Base-by-base conservation (phyloP, 495 filamentous ascomycete species). In the Aspergillus sclerotiicarbonarius region DNA sequence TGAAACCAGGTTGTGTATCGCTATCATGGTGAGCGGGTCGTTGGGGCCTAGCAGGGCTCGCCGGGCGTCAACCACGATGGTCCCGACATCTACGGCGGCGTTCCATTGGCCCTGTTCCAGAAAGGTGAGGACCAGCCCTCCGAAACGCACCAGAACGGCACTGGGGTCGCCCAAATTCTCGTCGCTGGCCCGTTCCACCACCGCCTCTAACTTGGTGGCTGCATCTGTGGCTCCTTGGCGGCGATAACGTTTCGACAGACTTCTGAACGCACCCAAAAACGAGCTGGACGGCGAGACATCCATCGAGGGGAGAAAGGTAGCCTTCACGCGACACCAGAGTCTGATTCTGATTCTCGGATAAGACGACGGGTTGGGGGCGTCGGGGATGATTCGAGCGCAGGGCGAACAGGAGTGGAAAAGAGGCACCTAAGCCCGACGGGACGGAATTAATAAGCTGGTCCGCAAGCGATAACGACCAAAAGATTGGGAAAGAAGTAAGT, bases 1-100 rank as follows among this genome's bases (percentile, higher is more conserved):
- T 8, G 33, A 56, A 5, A 64, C 63, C 41, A 66, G 56, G 16
- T 61, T 52, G 20, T 51, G 45, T 57, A 63, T 58, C 8, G 43
- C 43, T 18, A 59, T 51, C 31, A 68, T 39, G 0, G 65, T 68
- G 15, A 37, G 29, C 20, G 54, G 52, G 50, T 65, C 43, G 35
- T 65, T 57, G 6, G 46, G 46, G 18, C 67, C 63, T 21, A 70
- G 56, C 18, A 43, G 46, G 8, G 32, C 10, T 30, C 35, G 18
- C 1, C 54, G 54, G 12, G 45, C 21, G 8, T 57, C 54, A 1
- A 57, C 54, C 18, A 57, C 54, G 7, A 43, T 21, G 5, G 16
- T 15, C 3, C 54, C 54, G 6, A 57, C 20, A 18, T 57, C 54
- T 1, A 46, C 46, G 3, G 54, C 54, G 16, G 54, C 54, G 20